Base-by-base conservation (phyloP, 164 flowering plant species). In the Chimonanthus salicifolius region DNA sequence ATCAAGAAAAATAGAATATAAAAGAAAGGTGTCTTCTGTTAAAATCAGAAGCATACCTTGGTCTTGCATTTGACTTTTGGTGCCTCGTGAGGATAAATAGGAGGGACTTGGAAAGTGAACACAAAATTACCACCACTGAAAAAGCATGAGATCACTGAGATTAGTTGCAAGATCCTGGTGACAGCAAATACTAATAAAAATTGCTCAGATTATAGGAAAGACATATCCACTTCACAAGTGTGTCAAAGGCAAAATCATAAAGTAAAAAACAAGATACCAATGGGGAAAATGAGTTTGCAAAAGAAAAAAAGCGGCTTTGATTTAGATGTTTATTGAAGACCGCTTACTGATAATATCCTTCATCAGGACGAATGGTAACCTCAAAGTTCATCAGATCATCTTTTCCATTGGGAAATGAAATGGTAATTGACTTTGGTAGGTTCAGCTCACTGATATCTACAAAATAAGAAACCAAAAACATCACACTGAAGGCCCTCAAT, bases 51-150 rank as follows among this genome's bases (percentile, higher is more conserved):
- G 33, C 64, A 54, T 81, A 90, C 94, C 92, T 90, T 88, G 21
- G 92, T 90, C 84, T 88, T 88, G 83, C 94, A 90, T 75, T 90
- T 90, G 71, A 90, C 92, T 69, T 90, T 90, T 20, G 94, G 94
- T 48, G 94, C 87, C 77, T 90, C 92, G n/a, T 90, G 92, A 54
- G 94, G 94, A 68, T 90, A 90, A 69, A 86, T 73, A n/a, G 90
- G 78, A 44, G 94, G 80, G 64, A 88, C 90, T 72, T 86, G 86
- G 74, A 90, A 88, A 48, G 90, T 74, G 47, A 90, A 90, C 69
- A 84, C 9, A 82, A 90, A 90, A 11, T 69, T 83, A 47, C 92
- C 94, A 67, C 88, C 89, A 54, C 94, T 90, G 51, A 66, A 72
- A 72, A 46, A 78, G 66, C n/a, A 54, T 65, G 33, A 68, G 18